A percentile compares a stretch with the other conserved stretches of the same genome.
These are phyloP conservation scores for Boletellus ananas DNA, from an alignment of 768 basidiomycete species.

Conservation along the genomic window DNA sequence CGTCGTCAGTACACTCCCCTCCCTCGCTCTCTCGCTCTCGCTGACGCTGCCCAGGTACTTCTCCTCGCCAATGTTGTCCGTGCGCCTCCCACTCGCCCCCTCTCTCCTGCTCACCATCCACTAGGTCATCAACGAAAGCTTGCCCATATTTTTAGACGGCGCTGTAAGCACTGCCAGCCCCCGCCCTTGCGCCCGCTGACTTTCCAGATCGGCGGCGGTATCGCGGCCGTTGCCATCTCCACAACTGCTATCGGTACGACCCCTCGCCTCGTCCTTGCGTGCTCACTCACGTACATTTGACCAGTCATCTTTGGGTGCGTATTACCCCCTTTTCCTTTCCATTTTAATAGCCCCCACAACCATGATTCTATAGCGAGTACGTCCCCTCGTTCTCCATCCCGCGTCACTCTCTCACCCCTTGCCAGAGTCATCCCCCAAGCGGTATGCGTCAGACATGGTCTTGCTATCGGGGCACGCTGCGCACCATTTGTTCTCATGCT, in stretches of 20 bases:
- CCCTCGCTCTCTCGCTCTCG: not conserved
- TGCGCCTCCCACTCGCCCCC: not conserved
- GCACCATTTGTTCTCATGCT: conserved; percentile 68
- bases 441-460: conserved; percentile 73
- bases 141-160: conserved; percentile 78
- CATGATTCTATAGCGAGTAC: conserved; percentile 23
- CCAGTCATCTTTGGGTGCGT: conserved; percentile 82
- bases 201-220: conserved; percentile 57
- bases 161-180: conserved; percentile 46
- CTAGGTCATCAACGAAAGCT: conserved; percentile 77
- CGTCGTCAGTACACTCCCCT: conserved; percentile 50
- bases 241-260: conserved; percentile 53
- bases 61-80: conserved; percentile 85
- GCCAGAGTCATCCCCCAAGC: conserved; percentile 67
- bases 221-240: conserved; percentile 75
- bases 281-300: not conserved
- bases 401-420: not conserved
- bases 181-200: conserved; percentile 56
- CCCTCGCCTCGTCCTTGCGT: not conserved
- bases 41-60: conserved; percentile 53
- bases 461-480: conserved; percentile 74
- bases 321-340: not conserved
- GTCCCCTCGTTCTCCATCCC: conserved; percentile 3
- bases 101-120: not conserved
- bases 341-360: not conserved